These are phyloP conservation scores for Cylindrotheca fusiformis DNA, from an alignment of 108 stramenopile genomes.

Conservation along the genomic window DNA sequence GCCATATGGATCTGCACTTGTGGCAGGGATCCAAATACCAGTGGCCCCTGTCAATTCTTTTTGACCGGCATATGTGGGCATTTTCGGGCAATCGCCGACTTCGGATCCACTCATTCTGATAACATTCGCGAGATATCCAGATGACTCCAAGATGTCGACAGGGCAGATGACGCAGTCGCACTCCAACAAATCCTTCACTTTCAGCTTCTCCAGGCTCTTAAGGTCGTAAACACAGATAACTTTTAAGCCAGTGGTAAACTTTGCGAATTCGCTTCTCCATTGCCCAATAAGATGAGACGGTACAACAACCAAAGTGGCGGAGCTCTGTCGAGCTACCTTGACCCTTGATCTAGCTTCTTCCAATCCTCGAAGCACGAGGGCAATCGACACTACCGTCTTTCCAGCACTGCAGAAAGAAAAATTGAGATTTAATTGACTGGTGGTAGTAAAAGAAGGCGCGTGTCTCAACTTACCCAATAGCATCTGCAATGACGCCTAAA, in stretches of 20 bases:
- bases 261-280: slow-evolving; percentile 66
- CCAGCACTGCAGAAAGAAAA: too few relatives aligned
- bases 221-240: slow-evolving; percentile 51
- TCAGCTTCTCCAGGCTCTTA: slow-evolving; percentile 28
- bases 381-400: slow-evolving; percentile 79
- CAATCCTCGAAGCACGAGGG: slow-evolving; percentile 57
- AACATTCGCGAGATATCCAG: slow-evolving; percentile 47
- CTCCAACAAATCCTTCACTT: slow-evolving; percentile 41
- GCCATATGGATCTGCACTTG: slow-evolving; percentile 52
- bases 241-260: slow-evolving; percentile 48
- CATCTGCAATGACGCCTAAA: too few relatives aligned
- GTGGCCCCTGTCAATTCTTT: slow-evolving; percentile 39
- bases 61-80: slow-evolving; percentile 40
- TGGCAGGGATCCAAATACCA: slow-evolving; percentile 67
- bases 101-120: slow-evolving; percentile 10
- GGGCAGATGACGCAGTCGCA: slow-evolving; percentile 66
- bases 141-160: slow-evolving; percentile 57
- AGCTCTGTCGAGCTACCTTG: slow-evolving; percentile 29
- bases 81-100: slow-evolving; percentile 32
- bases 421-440: too few relatives aligned
- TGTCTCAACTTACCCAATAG: too few relatives aligned
- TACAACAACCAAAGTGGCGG: slow-evolving; percentile 66
- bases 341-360: slow-evolving; percentile 33
- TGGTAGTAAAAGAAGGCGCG: too few relatives aligned
- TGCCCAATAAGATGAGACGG: slow-evolving; percentile 73